phyloP scores from a whole-genome alignment of 495 filamentous ascomycete species.

The Talaromyces stipitatus region DNA sequence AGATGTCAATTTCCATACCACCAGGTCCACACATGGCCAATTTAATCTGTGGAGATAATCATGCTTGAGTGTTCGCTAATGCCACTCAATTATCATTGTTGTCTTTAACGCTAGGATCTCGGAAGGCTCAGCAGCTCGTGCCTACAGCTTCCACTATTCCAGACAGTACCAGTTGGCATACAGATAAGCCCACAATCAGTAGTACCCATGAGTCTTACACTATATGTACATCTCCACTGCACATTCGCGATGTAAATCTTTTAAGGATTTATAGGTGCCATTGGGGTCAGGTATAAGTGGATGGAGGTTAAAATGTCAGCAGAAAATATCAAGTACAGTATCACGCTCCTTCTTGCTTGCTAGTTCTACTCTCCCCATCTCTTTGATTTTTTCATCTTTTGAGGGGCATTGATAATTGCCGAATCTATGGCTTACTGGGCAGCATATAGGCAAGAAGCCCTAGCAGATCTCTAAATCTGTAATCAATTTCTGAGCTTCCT shows the following conservation, averaged over 20 bases:
- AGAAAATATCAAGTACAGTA: neutral
- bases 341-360: neutral
- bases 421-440: neutral
- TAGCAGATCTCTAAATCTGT: no score
- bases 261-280: neutral
- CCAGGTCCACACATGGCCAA: neutral
- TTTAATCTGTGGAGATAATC: neutral
- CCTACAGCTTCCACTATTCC: neutral
- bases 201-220: neutral
- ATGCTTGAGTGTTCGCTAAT: no score
- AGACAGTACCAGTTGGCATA: neutral
- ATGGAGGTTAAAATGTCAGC: neutral
- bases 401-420: neutral
- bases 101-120: no score
- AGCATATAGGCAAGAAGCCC: neutral
- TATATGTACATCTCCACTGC: neutral
- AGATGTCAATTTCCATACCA: neutral
- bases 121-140: no score
- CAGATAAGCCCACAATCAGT: neutral
- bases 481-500: no score
- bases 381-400: neutral
- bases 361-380: neutral
- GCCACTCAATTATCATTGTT: no score
- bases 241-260: neutral
- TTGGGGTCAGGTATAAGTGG: neutral